Conservation (phyloP, 2,329 filamentous ascomycete genomes). For the Arachnopeziza araneosa region DNA sequence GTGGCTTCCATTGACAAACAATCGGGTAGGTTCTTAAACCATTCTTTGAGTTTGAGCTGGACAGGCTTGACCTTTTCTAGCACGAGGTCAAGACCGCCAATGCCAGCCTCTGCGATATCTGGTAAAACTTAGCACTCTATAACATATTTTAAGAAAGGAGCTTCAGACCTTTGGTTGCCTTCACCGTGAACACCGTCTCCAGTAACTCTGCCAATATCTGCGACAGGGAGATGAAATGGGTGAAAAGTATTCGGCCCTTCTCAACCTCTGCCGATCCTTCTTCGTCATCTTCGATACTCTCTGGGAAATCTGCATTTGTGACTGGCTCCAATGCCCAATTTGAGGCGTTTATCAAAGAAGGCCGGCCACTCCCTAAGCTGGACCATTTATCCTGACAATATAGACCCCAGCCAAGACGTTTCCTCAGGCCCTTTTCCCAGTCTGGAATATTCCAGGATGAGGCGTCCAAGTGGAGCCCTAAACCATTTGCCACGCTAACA, state of each 20-base stretch:
- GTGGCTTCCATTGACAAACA: conserved; percentile 40
- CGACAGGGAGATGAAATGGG: conserved; percentile 45
- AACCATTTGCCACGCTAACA: conserved; percentile 48
- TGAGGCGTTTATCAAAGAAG: conserved; percentile 45
- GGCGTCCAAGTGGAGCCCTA: conserved; percentile 57
- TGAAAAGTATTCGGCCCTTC: conserved; percentile 43
- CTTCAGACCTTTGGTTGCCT: conserved; percentile 16
- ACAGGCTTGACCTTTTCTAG: conserved; percentile 44
- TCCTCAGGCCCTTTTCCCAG: conserved; percentile 58
- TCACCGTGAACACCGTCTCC: conserved; percentile 41
- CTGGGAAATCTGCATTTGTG: conserved; percentile 39
- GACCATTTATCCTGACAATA: conserved; percentile 63
- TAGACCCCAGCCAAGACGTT: conserved; percentile 57
- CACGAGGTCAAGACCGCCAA: conserved; percentile 27
- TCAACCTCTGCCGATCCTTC: conserved; percentile 38
- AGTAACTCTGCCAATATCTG: conserved; percentile 47
- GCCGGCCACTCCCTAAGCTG: conserved; percentile 50
- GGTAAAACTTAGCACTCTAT: not conserved
- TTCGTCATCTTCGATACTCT: conserved; percentile 27
- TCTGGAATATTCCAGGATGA: conserved; percentile 55
- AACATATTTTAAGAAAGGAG: not conserved
- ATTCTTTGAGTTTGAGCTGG: conserved; percentile 42
- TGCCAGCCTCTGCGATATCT: conserved; percentile 21
- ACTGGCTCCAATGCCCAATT: conserved; percentile 51
- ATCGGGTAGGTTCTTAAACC: conserved; percentile 42